Evolutionary conservation across 2,329 filamentous ascomycete species (phyloP).

Genomic region (Phaeomoniella chlamydospora): DNA sequence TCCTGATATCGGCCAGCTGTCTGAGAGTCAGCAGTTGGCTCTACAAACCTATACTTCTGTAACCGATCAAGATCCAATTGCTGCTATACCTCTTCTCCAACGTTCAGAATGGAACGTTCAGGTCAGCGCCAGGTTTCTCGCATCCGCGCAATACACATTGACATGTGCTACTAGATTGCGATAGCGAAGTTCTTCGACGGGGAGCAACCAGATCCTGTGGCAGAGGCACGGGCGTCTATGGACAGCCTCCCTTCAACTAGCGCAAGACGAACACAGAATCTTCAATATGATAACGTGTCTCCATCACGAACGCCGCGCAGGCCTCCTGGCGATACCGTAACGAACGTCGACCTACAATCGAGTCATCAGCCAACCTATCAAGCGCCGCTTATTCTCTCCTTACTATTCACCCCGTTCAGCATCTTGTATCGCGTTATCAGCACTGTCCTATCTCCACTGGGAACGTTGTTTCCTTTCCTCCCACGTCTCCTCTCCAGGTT

Average conservation of each 20-base stretch:
- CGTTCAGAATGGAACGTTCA: constrained; percentile 94
- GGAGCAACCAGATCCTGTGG: constrained; percentile 68
- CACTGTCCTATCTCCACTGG: constrained; percentile 64
- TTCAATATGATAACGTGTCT: constrained; percentile 44
- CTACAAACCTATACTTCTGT: constrained; percentile 81
- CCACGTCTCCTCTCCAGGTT: constrained; percentile 62
- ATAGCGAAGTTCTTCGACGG: constrained; percentile 97
- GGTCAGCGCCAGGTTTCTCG: constrained; percentile 29
- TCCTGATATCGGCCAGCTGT: constrained; percentile 51
- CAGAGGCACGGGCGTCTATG: constrained; percentile 56
- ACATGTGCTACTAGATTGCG: constrained; percentile 51
- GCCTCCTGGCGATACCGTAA: constrained; percentile 11
- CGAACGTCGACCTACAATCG: constrained; percentile 62
- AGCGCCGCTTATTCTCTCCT: constrained; percentile 59
- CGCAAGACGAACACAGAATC: constrained; percentile 55
- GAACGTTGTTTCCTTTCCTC: constrained; percentile 49
- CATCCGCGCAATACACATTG: not conserved
- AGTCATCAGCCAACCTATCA: constrained; percentile 50
- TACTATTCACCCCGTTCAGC: constrained; percentile 71
- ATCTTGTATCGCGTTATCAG: constrained; percentile 57
- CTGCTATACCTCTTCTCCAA: constrained; percentile 65
- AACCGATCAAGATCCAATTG: constrained; percentile 64
- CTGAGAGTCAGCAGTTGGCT: constrained; percentile 62
- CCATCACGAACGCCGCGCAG: constrained; percentile 9
- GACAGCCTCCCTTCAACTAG: constrained; percentile 47